phyloP scores from a whole-genome alignment of 2,329 filamentous ascomycete genomes.

The Penicillium sp. region DNA sequence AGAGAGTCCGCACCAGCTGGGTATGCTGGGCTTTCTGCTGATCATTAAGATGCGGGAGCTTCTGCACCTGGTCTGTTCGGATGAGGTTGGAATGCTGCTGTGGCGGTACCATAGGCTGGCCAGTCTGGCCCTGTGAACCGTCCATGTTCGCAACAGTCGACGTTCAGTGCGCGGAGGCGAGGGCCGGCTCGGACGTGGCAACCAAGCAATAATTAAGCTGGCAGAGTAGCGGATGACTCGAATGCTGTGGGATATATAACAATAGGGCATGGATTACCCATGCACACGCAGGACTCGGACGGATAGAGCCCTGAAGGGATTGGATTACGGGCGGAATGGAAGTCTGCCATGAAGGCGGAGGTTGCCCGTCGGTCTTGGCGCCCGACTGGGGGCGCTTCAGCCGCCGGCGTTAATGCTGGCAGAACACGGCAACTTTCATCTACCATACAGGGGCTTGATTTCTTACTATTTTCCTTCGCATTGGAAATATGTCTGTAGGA shows the following conservation, averaged over 20 bases:
- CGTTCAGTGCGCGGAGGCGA: constrained; percentile 1
- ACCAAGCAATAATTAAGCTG: too few relatives aligned
- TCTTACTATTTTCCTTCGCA: too few relatives aligned
- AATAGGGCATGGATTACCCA: too few relatives aligned
- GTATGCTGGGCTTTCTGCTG: constrained; percentile 57
- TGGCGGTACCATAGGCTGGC: constrained; percentile 33
- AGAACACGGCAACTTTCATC: too few relatives aligned
- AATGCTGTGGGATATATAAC: too few relatives aligned
- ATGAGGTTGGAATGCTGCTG: constrained; percentile 49
- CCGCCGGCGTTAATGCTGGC: too few relatives aligned
- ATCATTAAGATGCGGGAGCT: constrained; percentile 53
- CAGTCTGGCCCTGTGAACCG: constrained; percentile 30
- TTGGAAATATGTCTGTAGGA: too few relatives aligned
- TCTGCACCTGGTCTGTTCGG: constrained; percentile 53
- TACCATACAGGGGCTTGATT: too few relatives aligned
- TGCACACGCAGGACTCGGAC: not conserved
- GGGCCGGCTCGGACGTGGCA: too few relatives aligned
- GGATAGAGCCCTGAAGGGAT: not conserved
- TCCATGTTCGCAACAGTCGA: constrained; percentile 32
- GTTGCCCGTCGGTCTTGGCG: constrained; percentile 12
- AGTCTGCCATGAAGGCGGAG: constrained; percentile 5
- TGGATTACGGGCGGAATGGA: constrained; percentile 3
- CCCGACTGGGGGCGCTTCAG: not conserved
- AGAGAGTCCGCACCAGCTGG: constrained; percentile 53
- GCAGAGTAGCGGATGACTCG: too few relatives aligned